phyloP scores from a whole-genome alignment of 352 stramenopile genomes.

The Phytophthora niederhauseri region DNA sequence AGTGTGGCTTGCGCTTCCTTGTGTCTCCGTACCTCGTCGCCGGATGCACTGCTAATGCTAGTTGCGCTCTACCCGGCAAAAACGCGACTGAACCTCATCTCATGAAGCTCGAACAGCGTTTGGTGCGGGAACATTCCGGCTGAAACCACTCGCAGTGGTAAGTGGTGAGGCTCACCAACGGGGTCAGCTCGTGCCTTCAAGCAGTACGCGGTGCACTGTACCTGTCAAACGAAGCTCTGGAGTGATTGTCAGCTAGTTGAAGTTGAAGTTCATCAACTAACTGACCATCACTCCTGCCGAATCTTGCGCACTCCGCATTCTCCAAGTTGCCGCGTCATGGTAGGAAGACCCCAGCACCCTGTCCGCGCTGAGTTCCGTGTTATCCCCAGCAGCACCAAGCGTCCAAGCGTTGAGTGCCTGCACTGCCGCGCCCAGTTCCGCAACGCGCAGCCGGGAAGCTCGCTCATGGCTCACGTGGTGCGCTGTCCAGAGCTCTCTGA shows the following conservation, averaged over 20 bases:
- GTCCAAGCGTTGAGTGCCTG: background rate
- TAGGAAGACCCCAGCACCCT: background rate
- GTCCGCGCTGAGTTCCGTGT: background rate
- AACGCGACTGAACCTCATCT: constrained; percentile 12
- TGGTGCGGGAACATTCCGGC: constrained; percentile 15
- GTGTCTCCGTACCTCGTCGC: background rate
- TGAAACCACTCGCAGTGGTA: constrained; percentile 17
- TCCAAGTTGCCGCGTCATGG: background rate
- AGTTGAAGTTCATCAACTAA: constrained; percentile 2
- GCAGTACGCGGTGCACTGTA: background rate
- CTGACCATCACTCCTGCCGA: constrained; percentile 16
- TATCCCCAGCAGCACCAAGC: background rate
- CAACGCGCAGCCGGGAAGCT: background rate
- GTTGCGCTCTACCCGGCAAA: constrained; percentile 13
- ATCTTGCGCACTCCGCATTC: background rate
- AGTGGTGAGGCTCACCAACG: constrained; percentile 1
- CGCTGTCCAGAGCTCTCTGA: constrained; percentile 3
- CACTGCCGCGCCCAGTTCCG: background rate
- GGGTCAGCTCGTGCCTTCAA: background rate
- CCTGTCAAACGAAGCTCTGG: background rate
- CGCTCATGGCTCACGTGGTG: background rate
- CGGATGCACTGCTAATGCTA: constrained; percentile 1
- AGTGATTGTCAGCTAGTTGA: background rate
- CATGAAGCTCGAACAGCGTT: background rate
- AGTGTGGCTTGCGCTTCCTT: background rate